phyloP scores from a whole-genome alignment of 305 asterid genomes.

The Fraxinus albicans region DNA sequence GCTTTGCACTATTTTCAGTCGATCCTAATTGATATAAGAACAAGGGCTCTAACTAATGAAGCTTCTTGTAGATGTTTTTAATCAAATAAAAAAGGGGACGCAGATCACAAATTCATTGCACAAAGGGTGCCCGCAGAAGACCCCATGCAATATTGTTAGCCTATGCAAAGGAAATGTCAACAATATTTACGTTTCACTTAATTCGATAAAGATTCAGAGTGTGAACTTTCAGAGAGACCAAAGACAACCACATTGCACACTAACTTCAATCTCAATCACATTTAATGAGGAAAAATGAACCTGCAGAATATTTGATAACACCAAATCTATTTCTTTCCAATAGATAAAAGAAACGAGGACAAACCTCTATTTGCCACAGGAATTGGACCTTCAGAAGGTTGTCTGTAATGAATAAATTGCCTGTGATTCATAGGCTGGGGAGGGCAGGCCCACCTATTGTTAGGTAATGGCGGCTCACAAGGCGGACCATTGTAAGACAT shows the following conservation, averaged over 20 bases:
- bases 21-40: not conserved
- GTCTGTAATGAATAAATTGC: constrained; percentile 58
- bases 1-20: not conserved
- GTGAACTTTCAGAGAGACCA: not conserved
- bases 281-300: not conserved
- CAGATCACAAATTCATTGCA: not conserved
- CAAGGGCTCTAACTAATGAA: not conserved
- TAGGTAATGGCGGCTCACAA: constrained; percentile 52
- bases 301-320: not conserved
- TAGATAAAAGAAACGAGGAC: constrained; percentile 12
- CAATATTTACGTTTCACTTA: not conserved
- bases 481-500: constrained; percentile 55
- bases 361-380: constrained; percentile 78
- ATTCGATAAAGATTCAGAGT: not conserved
- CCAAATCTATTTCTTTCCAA: constrained; percentile 1
- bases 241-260: constrained; percentile 13
- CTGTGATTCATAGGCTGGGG: constrained; percentile 57
- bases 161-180: not conserved
- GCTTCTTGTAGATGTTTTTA: not conserved
- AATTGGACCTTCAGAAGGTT: constrained; percentile 65
- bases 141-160: not conserved
- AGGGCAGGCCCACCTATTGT: constrained; percentile 65
- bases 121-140: not conserved
- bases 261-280: not conserved
- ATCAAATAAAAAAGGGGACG: not conserved